phyloP scores from a whole-genome alignment of 257 asterid genomes.

The Scutellaria minor region DNA sequence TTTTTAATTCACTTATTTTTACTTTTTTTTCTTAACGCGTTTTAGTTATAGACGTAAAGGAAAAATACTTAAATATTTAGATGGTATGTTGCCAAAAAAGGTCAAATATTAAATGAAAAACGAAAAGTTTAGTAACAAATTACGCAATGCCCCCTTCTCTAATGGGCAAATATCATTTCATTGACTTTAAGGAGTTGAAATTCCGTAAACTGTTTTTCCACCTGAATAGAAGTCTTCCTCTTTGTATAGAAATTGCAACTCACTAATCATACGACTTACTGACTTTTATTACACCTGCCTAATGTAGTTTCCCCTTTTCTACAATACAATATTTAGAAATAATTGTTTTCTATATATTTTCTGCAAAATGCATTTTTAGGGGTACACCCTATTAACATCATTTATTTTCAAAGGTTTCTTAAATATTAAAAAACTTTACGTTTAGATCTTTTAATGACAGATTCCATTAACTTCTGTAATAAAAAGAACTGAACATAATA shows the following conservation, averaged over 20 bases:
- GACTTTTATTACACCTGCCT: conserved; percentile 30
- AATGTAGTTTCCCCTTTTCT: conserved; percentile 25
- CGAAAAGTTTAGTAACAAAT: conserved; percentile 11
- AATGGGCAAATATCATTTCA: conserved; percentile 27
- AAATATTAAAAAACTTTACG: no score
- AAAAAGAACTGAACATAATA: no score
- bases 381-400: no score
- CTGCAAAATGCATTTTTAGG: no score
- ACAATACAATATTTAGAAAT: no score
- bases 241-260: conserved; percentile 10
- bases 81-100: conserved; percentile 13
- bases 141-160: conserved; percentile 17
- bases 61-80: background rate
- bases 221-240: conserved; percentile 34
- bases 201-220: conserved; percentile 41
- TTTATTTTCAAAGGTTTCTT: no score
- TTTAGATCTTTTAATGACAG: no score
- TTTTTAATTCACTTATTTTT: conserved; percentile 12
- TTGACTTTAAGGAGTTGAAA: conserved; percentile 47
- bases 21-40: conserved; percentile 22
- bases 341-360: no score
- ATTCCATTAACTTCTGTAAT: no score
- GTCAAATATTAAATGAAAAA: background rate
- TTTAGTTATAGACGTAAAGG: conserved; percentile 17
- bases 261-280: conserved; percentile 40